Evolutionary conservation across 768 basidiomycete genomes (phyloP).

Genomic region (Termitomyces titanicus): DNA sequence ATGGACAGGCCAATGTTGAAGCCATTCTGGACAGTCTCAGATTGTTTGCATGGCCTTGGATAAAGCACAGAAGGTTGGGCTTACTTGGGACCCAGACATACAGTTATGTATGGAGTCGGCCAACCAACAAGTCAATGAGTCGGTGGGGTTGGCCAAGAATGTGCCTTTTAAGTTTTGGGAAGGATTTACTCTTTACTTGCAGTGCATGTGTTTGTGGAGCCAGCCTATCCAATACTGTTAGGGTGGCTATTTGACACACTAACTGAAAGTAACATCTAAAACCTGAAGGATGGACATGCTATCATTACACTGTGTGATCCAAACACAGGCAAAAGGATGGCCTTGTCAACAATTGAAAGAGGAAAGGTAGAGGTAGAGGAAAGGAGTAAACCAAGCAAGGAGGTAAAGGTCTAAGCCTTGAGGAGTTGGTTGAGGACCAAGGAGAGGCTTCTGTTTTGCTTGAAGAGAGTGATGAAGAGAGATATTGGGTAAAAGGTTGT

Average conservation of each 20-base stretch:
- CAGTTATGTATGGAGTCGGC: not conserved
- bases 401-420: too few relatives aligned
- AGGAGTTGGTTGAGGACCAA: too few relatives aligned
- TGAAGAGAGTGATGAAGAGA: too few relatives aligned
- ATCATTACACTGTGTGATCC: not conserved
- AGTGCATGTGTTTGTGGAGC: not conserved
- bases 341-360: not conserved
- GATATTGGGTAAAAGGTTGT: too few relatives aligned
- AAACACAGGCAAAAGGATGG: not conserved
- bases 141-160: not conserved
- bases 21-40: not conserved
- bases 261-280: too few relatives aligned
- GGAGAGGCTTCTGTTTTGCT: too few relatives aligned
- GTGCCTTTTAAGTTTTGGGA: too few relatives aligned
- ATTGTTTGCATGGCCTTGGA: not conserved
- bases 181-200: too few relatives aligned
- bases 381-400: too few relatives aligned
- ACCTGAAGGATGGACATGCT: too few relatives aligned
- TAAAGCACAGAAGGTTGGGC: too few relatives aligned
- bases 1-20: not conserved
- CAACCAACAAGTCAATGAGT: not conserved
- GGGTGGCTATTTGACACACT: not conserved
- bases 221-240: not conserved
- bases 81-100: not conserved
- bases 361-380: too few relatives aligned